Conservation (phyloP, 208 protist species). For the Leishmania mexicana region DNA sequence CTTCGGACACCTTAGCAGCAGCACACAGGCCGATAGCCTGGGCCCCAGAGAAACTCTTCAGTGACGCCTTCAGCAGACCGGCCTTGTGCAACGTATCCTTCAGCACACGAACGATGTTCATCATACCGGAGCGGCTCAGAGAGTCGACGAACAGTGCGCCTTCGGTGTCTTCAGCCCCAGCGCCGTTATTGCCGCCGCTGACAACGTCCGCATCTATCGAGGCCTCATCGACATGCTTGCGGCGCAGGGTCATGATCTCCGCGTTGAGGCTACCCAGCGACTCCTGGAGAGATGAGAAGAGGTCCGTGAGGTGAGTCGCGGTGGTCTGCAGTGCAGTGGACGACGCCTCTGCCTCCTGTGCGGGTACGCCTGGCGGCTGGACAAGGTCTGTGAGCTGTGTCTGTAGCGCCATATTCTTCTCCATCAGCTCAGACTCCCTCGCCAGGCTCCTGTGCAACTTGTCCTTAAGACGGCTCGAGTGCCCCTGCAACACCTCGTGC, state of each 20-base stretch:
- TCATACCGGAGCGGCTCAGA: constrained; percentile 31
- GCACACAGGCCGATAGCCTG: constrained; percentile 20
- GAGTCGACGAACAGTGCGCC: constrained; percentile 15
- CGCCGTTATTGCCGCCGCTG: neutral
- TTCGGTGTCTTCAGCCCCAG: neutral
- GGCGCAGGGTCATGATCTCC: neutral
- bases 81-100: constrained; percentile 32
- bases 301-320: neutral
- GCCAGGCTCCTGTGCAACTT: constrained; percentile 40
- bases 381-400: constrained; percentile 37
- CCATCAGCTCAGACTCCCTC: constrained; percentile 46
- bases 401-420: constrained; percentile 50
- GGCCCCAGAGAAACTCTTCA: constrained; percentile 3
- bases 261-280: constrained; percentile 4
- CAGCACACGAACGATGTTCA: constrained; percentile 25
- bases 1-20: neutral
- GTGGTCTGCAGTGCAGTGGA: neutral
- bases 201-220: neutral
- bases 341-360: neutral
- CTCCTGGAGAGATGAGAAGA: constrained; percentile 10
- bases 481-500: constrained; percentile 40
- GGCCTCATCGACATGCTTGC: neutral
- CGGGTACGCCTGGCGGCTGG: neutral
- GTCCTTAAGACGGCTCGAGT: constrained; percentile 39
- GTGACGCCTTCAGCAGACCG: constrained; percentile 4